A percentile compares a stretch with the other conserved stretches of the same genome.
Evolutionary conservation across 306 rosid genomes (phyloP).

Genomic region (Abrus precatorius): DNA sequence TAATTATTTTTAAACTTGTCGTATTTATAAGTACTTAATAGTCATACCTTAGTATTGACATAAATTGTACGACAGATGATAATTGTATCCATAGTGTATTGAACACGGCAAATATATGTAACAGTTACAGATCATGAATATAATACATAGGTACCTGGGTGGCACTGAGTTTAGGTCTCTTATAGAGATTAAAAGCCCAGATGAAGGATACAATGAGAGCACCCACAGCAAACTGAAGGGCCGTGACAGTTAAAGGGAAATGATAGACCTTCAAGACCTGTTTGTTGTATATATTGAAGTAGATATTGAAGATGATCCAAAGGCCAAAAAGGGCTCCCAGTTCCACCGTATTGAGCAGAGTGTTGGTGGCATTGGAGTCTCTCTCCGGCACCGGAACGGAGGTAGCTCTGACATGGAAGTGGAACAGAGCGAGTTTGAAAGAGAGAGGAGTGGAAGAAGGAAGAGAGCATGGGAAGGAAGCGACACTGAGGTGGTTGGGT

Average conservation of each 20-base stretch:
- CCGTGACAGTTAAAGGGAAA: conserved; percentile 75
- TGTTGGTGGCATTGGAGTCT: conserved; percentile 23
- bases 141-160: conserved; percentile 67
- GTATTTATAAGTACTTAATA: no score
- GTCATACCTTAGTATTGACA: no score
- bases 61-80: no score
- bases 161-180: conserved; percentile 72
- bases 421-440: conserved; percentile 55
- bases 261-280: conserved; percentile 92
- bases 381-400: conserved; percentile 61
- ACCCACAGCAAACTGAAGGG: conserved; percentile 78
- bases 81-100: no score
- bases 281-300: conserved; percentile 92
- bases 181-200: conserved; percentile 88
- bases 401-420: conserved; percentile 63
- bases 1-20: no score
- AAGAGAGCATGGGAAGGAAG: conserved; percentile 31
- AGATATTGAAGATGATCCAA: conserved; percentile 90
- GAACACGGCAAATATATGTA: background rate
- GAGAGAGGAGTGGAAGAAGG: conserved; percentile 48
- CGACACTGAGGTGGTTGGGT: conserved; percentile 2
- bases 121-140: background rate
- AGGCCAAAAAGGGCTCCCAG: conserved; percentile 77
- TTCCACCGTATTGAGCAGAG: conserved; percentile 60
- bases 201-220: conserved; percentile 69